Conservation (phyloP, 306 rosid species). For the Citrullus amarus region DNA sequence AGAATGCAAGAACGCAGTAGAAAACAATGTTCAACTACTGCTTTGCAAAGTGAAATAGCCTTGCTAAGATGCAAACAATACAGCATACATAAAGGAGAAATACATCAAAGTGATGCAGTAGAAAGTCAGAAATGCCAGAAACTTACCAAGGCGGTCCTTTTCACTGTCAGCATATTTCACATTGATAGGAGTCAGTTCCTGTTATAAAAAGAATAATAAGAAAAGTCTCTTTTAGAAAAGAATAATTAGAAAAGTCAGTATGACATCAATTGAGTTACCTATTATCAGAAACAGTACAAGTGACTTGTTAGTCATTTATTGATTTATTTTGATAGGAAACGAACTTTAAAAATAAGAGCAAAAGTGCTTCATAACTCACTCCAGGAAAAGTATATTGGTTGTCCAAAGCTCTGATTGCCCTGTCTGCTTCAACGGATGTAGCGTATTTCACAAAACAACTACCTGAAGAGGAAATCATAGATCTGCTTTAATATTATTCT, state of each 20-base stretch:
- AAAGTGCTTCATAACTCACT: slow-evolving; percentile 29
- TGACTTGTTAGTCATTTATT: not conserved
- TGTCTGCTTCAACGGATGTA: slow-evolving; percentile 58
- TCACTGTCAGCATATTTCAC: slow-evolving; percentile 73
- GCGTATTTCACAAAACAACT: slow-evolving; percentile 82
- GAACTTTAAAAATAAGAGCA: not conserved
- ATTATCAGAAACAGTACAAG: slow-evolving; percentile 11
- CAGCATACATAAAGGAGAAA: not conserved
- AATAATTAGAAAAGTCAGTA: slow-evolving; percentile 9
- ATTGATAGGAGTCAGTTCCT: slow-evolving; percentile 50
- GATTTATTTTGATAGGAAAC: not conserved
- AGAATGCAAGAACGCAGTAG: not conserved
- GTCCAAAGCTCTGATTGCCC: slow-evolving; percentile 60
- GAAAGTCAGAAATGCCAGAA: slow-evolving; percentile 3
- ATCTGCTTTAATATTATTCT: slow-evolving; percentile 13
- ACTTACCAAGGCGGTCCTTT: slow-evolving; percentile 55
- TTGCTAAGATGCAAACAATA: not conserved
- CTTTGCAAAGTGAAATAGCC: not conserved
- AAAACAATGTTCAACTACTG: not conserved
- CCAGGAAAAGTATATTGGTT: slow-evolving; percentile 63
- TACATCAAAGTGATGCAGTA: not conserved
- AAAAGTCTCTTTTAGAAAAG: not conserved
- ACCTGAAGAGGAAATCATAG: slow-evolving; percentile 37
- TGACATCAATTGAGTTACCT: slow-evolving; percentile 4
- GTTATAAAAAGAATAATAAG: slow-evolving; percentile 6